Conservation (phyloP, 1,284 basidiomycete species). For the Rhodotorula sp. region DNA sequence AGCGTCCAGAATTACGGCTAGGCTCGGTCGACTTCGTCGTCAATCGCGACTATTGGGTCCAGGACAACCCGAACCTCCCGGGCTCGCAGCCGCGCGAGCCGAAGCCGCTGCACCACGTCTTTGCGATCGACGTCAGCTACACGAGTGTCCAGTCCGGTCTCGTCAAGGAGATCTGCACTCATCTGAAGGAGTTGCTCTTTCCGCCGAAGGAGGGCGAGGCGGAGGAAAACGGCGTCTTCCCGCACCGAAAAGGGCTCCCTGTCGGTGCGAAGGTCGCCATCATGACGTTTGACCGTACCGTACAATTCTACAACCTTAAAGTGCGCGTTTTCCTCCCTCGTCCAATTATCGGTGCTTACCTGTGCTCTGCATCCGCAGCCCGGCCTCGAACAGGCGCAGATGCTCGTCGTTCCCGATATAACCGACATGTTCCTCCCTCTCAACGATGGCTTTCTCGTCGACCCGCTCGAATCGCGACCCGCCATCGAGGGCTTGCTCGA, state of each 20-base stretch:
- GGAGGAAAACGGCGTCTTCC: conserved; percentile 46
- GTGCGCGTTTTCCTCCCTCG: conserved; percentile 53
- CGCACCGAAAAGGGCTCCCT: conserved; percentile 42
- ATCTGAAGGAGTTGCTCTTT: conserved; percentile 67
- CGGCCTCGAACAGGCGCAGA: conserved; percentile 60
- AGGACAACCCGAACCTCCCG: conserved; percentile 52
- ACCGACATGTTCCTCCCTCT: conserved; percentile 88
- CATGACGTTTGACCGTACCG: conserved; percentile 74
- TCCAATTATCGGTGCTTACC: conserved; percentile 3
- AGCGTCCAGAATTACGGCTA: conserved; percentile 81
- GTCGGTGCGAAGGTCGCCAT: conserved; percentile 62
- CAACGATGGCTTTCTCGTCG: conserved; percentile 69
- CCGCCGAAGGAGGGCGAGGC: conserved; percentile 50
- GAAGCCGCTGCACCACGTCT: conserved; percentile 72
- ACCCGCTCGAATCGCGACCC: conserved; percentile 62
- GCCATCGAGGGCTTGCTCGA: conserved; percentile 53
- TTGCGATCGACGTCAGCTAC: conserved; percentile 81
- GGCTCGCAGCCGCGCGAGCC: conserved; percentile 56
- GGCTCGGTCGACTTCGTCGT: conserved; percentile 92
- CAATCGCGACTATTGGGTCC: conserved; percentile 82
- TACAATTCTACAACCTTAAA: conserved; percentile 89
- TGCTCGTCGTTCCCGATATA: conserved; percentile 84
- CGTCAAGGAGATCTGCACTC: conserved; percentile 65
- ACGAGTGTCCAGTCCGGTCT: conserved; percentile 72
- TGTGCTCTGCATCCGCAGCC: conserved; percentile 51